Evolutionary conservation across 257 asterid genomes (phyloP).

Genomic region (Salvia rosmarinus): DNA sequence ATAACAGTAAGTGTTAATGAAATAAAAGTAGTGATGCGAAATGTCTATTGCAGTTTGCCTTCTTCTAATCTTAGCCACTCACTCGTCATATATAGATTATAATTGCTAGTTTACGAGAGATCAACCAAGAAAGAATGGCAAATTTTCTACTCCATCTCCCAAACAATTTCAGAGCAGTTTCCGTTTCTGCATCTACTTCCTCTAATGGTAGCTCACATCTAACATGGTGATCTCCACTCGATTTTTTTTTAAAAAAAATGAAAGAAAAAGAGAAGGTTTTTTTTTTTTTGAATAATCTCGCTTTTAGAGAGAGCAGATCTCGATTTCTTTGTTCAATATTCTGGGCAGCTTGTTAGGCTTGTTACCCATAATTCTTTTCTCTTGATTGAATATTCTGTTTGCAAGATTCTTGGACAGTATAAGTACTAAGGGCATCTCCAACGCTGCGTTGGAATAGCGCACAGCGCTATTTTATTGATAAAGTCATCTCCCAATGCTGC

Average conservation of each 20-base stretch:
- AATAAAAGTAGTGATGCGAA: too few relatives aligned
- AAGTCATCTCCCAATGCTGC: too few relatives aligned
- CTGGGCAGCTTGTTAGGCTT: neutral
- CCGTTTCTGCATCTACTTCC: conserved; percentile 67
- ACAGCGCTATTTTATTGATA: too few relatives aligned
- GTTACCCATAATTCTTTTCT: conserved; percentile 13
- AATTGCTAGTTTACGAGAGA: neutral
- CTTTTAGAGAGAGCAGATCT: neutral
- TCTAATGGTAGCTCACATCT: conserved; percentile 55
- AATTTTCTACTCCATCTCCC: conserved; percentile 53
- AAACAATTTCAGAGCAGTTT: conserved; percentile 50
- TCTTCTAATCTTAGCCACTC: too few relatives aligned
- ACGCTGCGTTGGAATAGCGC: too few relatives aligned
- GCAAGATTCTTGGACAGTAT: too few relatives aligned
- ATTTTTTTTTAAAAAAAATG: neutral
- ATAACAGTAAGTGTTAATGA: too few relatives aligned
- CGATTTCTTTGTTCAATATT: neutral
- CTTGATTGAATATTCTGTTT: neutral
- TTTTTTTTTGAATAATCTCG: too few relatives aligned
- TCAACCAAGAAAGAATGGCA: conserved; percentile 42
- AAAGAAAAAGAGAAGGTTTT: too few relatives aligned
- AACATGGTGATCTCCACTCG: neutral
- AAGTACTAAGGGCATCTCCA: too few relatives aligned
- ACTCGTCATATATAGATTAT: neutral
- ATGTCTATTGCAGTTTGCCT: too few relatives aligned